Conservation (phyloP, 768 basidiomycete genomes). For the Mrakia blollopis region DNA sequence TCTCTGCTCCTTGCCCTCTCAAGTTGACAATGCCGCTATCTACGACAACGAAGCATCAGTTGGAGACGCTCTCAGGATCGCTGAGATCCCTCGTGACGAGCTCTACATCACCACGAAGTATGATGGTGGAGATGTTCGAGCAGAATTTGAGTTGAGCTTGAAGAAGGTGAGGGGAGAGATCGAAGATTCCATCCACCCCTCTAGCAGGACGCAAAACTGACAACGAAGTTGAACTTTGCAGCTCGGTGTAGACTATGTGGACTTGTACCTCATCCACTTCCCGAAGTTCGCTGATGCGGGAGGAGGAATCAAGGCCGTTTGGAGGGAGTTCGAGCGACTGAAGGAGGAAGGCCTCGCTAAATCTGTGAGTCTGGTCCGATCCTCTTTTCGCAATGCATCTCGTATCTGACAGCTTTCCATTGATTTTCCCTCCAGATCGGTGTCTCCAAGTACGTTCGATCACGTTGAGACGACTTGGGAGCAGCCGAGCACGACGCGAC, state of each 20-base stretch:
- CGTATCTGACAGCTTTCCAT: background rate
- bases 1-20: background rate
- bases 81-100: slow-evolving; percentile 38
- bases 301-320: slow-evolving; percentile 8
- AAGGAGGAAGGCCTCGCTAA: slow-evolving; percentile 15
- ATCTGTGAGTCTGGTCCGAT: slow-evolving; percentile 9
- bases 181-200: too few species aligned
- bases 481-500: too few species aligned
- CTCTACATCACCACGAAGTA: slow-evolving; percentile 59
- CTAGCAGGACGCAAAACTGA: too few species aligned
- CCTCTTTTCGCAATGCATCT: background rate
- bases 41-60: slow-evolving; percentile 42
- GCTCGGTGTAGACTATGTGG: slow-evolving; percentile 46
- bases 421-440: background rate
- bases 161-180: slow-evolving; percentile 36
- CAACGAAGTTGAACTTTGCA: background rate
- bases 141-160: slow-evolving; percentile 54
- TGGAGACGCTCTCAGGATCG: slow-evolving; percentile 11
- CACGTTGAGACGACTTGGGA: too few species aligned
- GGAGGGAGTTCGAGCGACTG: slow-evolving; percentile 21
- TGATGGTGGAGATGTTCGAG: slow-evolving; percentile 49
- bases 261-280: slow-evolving; percentile 61
- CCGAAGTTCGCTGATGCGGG: slow-evolving; percentile 13
- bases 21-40: background rate
- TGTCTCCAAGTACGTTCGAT: slow-evolving; percentile 4